phyloP scores from a whole-genome alignment of 202 grass and related monocot genomes.

The Panicum virgatum region DNA sequence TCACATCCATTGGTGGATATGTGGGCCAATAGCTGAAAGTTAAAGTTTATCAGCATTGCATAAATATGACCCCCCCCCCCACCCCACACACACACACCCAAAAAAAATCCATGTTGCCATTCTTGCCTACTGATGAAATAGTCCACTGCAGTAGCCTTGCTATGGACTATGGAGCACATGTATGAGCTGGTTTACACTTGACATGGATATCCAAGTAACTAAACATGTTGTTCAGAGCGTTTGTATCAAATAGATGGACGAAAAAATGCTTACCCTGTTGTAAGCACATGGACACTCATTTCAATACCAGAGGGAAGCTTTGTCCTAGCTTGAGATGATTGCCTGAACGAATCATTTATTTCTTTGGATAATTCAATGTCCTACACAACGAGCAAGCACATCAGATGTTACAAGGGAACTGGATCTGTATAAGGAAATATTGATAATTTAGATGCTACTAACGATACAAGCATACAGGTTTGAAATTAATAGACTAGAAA shows the following conservation, averaged over 20 bases:
- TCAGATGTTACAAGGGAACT: neutral
- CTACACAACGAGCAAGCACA: slow-evolving; percentile 42
- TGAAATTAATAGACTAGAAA: slow-evolving; percentile 24
- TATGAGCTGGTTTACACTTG: slow-evolving; percentile 21
- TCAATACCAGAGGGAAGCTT: slow-evolving; percentile 98
- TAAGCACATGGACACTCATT: slow-evolving; percentile 99
- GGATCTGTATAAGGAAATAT: slow-evolving; percentile 23
- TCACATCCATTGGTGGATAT: slow-evolving; percentile 98
- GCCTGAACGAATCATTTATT: slow-evolving; percentile 99
- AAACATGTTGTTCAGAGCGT: neutral
- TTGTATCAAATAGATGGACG: neutral
- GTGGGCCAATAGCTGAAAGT: slow-evolving; percentile 96
- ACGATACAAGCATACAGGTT: neutral
- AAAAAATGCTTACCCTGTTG: slow-evolving; percentile 69
- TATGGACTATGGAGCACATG: slow-evolving; percentile 13
- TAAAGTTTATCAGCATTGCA: slow-evolving; percentile 34
- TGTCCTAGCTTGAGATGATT: slow-evolving; percentile 97
- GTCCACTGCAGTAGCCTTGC: slow-evolving; percentile 23
- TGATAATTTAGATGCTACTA: neutral
- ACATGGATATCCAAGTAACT: neutral
- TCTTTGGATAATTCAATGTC: slow-evolving; percentile 99
- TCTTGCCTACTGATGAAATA: slow-evolving; percentile 13
- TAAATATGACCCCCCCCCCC: slow-evolving; percentile 30
- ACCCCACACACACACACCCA: too few relatives aligned
- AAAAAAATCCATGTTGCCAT: slow-evolving; percentile 21